Evolutionary conservation across 768 basidiomycete species (phyloP), one percentile per base, ranked within the genome.

Genomic region (Boletus eberwhitei): DNA sequence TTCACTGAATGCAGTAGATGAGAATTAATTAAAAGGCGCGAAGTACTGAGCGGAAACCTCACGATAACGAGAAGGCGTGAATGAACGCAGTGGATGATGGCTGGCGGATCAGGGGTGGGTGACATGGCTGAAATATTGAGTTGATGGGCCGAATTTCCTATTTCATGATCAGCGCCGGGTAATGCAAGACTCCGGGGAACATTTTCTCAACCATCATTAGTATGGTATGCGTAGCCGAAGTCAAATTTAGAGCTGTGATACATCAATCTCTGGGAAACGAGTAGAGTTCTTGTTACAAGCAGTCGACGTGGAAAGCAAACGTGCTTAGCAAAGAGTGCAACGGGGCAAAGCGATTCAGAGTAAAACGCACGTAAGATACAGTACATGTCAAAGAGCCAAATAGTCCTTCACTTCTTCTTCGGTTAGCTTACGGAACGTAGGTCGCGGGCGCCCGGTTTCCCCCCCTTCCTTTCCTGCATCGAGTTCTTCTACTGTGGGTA

Each of bases 351-450:
- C 16, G 38, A 38, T 58, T 55, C 57, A 48, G 57, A 65, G 60
- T 60, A 60, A 59, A 54, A 72, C 69, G 63, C 63, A 71, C 69
- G 64, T 61, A 60, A 63, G 39, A 60, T 64, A 69, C 57, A 59
- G 21, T 62, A 69, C 69, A 71, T 59, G 53, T 69, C 85, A 93
- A 76, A 93, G 74, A 36, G 91, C 87, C 69, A 98, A 75, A 75
- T 98, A 99, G 75, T 99, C 97, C 59, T 87, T 84, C 55, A 99
- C 92, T 77, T 99, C 97, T 71, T 96, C 92, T 76, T 99, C 96
- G 21, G 85, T 86, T 66, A 99, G 74, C 74, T 97, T 98, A 70
- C 97, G 81, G 77, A 99, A 98, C 21, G 92, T 90, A 19, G 95
- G 88, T 70, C 82, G 89, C 34, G 84, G 84, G 52, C 89, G 79